Conservation (phyloP, 495 filamentous ascomycete species). For the Penicillium robsamsonii region DNA sequence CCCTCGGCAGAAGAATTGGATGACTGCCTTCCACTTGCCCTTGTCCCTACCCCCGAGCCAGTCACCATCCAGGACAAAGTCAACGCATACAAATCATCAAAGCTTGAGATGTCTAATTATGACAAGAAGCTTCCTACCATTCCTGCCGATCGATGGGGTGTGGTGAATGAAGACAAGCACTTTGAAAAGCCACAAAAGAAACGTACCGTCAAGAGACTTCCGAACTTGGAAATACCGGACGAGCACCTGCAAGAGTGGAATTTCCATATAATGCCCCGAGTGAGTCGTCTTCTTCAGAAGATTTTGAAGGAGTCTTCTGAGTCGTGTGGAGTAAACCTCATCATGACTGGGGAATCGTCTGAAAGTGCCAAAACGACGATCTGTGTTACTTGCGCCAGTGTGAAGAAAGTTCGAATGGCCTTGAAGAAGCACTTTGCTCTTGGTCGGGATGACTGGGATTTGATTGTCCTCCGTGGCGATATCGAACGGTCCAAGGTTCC, state of each 20-base stretch:
- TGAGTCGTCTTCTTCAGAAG: conserved; percentile 68
- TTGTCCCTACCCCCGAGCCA: conserved; percentile 39
- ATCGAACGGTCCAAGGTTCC: conserved; percentile 64
- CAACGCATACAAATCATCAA: conserved; percentile 17
- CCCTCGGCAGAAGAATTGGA: conserved; percentile 45
- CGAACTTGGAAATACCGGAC: conserved; percentile 52
- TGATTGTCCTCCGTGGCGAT: conserved; percentile 65
- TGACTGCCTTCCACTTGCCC: conserved; percentile 46
- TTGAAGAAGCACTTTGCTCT: conserved; percentile 69
- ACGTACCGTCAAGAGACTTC: conserved; percentile 45
- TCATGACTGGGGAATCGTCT: conserved; percentile 67
- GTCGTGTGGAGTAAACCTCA: conserved; percentile 70
- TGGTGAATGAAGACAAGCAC: conserved; percentile 25
- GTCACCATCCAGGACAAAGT: conserved; percentile 27
- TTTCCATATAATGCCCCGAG: conserved; percentile 63
- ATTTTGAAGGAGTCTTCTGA: conserved; percentile 57
- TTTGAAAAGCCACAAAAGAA: conserved; percentile 38
- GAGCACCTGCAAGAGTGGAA: conserved; percentile 71
- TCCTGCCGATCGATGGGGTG: conserved; percentile 27
- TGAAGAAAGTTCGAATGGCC: conserved; percentile 66
- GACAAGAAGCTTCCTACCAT: conserved; percentile 25
- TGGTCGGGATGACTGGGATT: conserved; percentile 55
- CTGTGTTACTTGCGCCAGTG: conserved; percentile 71
- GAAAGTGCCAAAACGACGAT: conserved; percentile 69
- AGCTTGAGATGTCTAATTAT: conserved; percentile 19